These are phyloP conservation scores for Mycena filopes DNA, from an alignment of 768 basidiomycete genomes.

Conservation along the genomic window DNA sequence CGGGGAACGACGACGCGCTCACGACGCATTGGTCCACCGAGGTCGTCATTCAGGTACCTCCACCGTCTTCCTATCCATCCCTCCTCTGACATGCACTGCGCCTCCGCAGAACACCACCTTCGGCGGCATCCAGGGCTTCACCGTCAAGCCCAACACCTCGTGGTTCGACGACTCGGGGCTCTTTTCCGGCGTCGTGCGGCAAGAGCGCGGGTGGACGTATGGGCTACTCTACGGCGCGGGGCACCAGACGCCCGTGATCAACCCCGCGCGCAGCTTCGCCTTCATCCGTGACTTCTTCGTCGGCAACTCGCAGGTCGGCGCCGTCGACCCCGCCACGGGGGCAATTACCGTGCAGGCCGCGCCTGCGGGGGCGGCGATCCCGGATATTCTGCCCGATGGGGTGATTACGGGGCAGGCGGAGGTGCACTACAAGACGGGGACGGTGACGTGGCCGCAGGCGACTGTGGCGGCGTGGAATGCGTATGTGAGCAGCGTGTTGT, in stretches of 20 bases:
- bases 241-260: constrained; percentile 26
- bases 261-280: constrained; percentile 36
- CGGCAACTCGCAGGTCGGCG: constrained; percentile 55
- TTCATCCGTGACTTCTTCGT: constrained; percentile 59
- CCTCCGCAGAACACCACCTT: constrained; percentile 66
- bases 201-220: constrained; percentile 57
- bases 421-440: constrained; percentile 4
- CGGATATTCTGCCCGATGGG: constrained; percentile 8
- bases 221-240: constrained; percentile 24
- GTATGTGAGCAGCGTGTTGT: constrained; percentile 1
- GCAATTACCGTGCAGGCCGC: neutral
- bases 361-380: neutral
- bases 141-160: constrained; percentile 54
- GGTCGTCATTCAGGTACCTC: constrained; percentile 52
- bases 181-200: constrained; percentile 59
- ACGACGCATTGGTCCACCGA: constrained; percentile 57
- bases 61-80: too few relatives aligned
- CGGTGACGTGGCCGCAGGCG: constrained; percentile 11
- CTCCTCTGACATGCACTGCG: too few relatives aligned
- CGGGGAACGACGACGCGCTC: constrained; percentile 63
- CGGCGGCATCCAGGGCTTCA: constrained; percentile 64
- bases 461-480: constrained; percentile 16
- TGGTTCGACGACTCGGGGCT: constrained; percentile 56
- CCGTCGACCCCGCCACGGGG: constrained; percentile 39
- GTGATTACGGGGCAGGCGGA: constrained; percentile 19